Evolutionary conservation across 306 rosid genomes (phyloP), one percentile per base, ranked within the genome.

Genomic region (Lotus japonicus): DNA sequence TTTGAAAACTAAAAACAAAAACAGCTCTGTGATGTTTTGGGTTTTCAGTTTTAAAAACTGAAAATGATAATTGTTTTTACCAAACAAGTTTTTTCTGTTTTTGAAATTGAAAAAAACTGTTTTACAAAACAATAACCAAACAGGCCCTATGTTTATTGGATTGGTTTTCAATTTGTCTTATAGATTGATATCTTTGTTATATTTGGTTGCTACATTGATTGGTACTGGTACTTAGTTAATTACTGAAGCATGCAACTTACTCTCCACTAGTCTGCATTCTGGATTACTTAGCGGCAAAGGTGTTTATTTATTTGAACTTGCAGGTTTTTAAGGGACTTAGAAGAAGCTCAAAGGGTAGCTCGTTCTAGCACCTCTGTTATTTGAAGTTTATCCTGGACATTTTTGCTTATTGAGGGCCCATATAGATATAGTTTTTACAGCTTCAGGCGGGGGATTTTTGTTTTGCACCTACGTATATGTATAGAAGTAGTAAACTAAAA

Each of bases 251-350:
- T 28, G 74, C 56, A 21, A 21, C 26, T 21, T 21, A 21, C 26
- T 21, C 26, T 21, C 2, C 26, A 21, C 26, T 21, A 3, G 26
- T 21, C 26, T 21, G 26, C 2, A 21, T 21, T 21, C n/a, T 53
- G 60, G 38, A 65, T 46, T 57, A 71, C 79, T 53, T 50, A 71
- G 15, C 63, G 11, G 67, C 54, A 72, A 67, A 58, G 59, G 31
- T 26, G 66, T 44, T 44, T 57, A 41, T 26, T 58, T 44, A 42
- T 48, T 67, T 69, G 55, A 49, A 64, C 5, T 69, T 33, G 68
- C 90, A 90, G 99, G 80, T 90, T 94, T 84, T 68, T 94, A 68
- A 90, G 71, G 88, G 99, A 90, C 82, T 84, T 94, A 83, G 96
- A 94, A 90, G 97, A 94, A 85, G 97, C 96, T 82, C 95, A 90